Evolutionary conservation across 2,329 filamentous ascomycete genomes (phyloP).

Genomic region (Cytospora schulzeri): DNA sequence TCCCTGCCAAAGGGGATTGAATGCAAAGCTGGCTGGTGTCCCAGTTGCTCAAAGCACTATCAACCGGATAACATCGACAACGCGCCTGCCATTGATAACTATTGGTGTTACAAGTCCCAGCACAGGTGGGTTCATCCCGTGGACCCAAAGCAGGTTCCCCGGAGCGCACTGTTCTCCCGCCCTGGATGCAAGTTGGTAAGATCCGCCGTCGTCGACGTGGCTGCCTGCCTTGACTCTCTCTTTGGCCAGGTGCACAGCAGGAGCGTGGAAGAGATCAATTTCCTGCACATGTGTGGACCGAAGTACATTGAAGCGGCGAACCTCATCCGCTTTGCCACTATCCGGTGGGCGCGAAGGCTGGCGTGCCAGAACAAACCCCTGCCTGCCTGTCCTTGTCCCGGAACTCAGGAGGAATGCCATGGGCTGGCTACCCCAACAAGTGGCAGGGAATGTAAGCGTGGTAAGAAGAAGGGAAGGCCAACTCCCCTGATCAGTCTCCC

Average conservation of each 20-base stretch:
- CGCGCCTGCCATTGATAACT: background rate
- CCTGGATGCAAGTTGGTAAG: background rate
- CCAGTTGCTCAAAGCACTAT: background rate
- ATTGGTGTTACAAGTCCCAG: constrained; percentile 3
- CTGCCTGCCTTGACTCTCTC: background rate
- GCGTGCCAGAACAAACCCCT: background rate
- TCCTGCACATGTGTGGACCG: background rate
- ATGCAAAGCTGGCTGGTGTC: background rate
- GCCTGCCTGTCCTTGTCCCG: background rate
- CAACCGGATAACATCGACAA: background rate
- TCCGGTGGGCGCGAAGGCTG: background rate
- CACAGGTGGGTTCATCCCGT: background rate
- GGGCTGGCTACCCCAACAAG: background rate
- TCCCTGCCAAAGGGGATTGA: background rate
- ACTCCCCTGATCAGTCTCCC: background rate
- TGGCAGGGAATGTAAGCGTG: background rate
- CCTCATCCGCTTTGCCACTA: background rate
- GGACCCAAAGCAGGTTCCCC: background rate
- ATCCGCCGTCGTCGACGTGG: background rate
- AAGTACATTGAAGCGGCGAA: background rate
- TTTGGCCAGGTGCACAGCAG: background rate
- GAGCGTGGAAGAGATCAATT: background rate
- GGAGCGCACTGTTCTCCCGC: background rate
- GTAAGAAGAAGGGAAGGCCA: background rate
- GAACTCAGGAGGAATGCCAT: background rate